Conservation (phyloP, 2,329 filamentous ascomycete species). For the Ophiostoma australiae region DNA sequence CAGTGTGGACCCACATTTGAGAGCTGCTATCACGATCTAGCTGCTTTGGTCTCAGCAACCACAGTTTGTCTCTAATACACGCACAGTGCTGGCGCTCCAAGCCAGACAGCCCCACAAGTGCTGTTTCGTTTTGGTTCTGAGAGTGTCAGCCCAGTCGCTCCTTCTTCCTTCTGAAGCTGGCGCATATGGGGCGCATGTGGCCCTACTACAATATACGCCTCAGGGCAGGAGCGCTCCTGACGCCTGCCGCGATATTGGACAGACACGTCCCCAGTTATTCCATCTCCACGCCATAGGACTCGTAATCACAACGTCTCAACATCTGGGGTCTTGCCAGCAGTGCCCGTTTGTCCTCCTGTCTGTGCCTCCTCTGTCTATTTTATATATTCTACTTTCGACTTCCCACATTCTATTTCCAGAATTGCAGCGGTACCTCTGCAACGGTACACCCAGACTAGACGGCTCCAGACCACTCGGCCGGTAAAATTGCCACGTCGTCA, state of each 20-base stretch:
- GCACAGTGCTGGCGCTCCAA: not conserved
- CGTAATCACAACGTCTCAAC: conserved; percentile 23
- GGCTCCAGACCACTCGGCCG: not conserved
- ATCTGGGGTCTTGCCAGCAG: conserved; percentile 14
- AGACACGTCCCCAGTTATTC: conserved; percentile 7
- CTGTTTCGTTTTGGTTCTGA: not conserved
- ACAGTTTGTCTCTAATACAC: not conserved
- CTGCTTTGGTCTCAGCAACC: not conserved
- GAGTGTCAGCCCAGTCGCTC: conserved; percentile 3
- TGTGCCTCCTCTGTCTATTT: not conserved
- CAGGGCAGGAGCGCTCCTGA: not conserved
- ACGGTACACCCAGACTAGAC: conserved; percentile 6
- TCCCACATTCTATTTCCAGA: not conserved
- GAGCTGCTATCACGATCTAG: conserved; percentile 3
- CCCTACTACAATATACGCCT: too few species aligned
- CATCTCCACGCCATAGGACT: conserved; percentile 12
- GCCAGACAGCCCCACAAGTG: not conserved
- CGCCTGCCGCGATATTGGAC: not conserved
- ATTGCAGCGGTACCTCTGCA: conserved; percentile 11
- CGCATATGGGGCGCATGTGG: not conserved
- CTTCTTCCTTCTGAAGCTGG: not conserved
- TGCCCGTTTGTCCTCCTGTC: not conserved
- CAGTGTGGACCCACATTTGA: not conserved
- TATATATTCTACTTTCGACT: not conserved
- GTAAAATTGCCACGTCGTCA: conserved; percentile 12